These are phyloP conservation scores for Rutstroemia sp. DNA, from an alignment of 2,329 filamentous ascomycete species.

Conservation along the genomic window DNA sequence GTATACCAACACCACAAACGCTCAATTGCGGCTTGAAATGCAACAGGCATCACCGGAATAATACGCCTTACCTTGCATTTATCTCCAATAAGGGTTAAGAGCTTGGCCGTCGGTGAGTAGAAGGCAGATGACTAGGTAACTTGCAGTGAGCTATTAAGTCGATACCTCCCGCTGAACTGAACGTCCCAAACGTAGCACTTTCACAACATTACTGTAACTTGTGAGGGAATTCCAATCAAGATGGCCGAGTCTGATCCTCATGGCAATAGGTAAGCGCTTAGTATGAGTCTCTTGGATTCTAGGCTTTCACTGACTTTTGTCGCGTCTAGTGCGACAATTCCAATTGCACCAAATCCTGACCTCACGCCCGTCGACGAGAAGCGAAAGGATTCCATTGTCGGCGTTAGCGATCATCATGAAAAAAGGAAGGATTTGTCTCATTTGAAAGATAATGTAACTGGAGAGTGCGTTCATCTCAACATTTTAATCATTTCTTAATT, in stretches of 20 bases:
- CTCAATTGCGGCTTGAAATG: too few species aligned
- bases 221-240: not conserved
- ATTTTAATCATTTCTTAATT: not conserved
- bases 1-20: too few species aligned
- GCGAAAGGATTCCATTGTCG: not conserved
- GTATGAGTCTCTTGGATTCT: not conserved
- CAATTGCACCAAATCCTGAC: not conserved
- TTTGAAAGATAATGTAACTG: constrained; percentile 1
- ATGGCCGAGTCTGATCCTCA: constrained; percentile 1
- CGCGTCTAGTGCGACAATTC: not conserved
- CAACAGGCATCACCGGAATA: not conserved
- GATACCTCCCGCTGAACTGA: not conserved
- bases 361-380: not conserved
- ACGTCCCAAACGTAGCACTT: not conserved
- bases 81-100: too few species aligned
- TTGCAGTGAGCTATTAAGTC: too few species aligned
- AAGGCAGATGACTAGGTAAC: too few species aligned
- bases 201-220: not conserved
- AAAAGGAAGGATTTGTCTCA: not conserved
- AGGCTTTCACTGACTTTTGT: not conserved
- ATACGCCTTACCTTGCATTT: too few species aligned
- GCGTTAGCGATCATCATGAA: not conserved
- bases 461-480: not conserved
- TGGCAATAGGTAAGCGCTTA: not conserved
- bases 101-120: too few species aligned